Evolutionary conservation across 345 rosid species (phyloP), one percentile per base, ranked within the genome.

Genomic region (Acer saccharum): DNA sequence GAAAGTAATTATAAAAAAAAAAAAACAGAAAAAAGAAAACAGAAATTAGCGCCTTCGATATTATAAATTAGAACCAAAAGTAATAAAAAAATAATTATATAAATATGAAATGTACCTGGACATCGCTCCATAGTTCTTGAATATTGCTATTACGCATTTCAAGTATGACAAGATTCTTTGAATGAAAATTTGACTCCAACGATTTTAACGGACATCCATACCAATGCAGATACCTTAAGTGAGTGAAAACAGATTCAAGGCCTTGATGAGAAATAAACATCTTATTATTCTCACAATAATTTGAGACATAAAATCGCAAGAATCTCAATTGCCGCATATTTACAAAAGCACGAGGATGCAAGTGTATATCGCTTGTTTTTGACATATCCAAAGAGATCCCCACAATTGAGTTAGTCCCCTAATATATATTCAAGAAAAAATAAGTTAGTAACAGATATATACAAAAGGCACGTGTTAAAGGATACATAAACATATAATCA

Each of bases 211-310:
- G 66, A 61, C 41, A 81, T 4, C 71, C 48, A 67, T 76, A 69
- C 83, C 80, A 81, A 6, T 76, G 70, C 11, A 81, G 67, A 17
- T 57, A 62, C 70, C 46, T 66, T 10, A 81, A 69, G 0, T 69
- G 2, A 16, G 17, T 10, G 7, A 79, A 25, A 2, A 71, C 17
- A 13, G 50, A 1, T 3, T 1, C 14, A 4, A 8, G 9, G 3
- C 48, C 48, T 16, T 23, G 25, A 23, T 16, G 48, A 1, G 48
- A 35, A 66, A 66, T 11, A 64, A 39, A 48, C 25, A 39, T 12
- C 10, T 43, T 43, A 43, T 4, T 64, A 35, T 29, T 27, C 23
- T 5, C 23, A 55, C 0, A 10, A 27, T 3, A 3, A 7, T 23
- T 11, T 55, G 29, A 21, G 39, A 2, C 9, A 5, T n/a, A 77